Base-by-base conservation (phyloP, 345 rosid species). In the Cardamine resedifolia region DNA sequence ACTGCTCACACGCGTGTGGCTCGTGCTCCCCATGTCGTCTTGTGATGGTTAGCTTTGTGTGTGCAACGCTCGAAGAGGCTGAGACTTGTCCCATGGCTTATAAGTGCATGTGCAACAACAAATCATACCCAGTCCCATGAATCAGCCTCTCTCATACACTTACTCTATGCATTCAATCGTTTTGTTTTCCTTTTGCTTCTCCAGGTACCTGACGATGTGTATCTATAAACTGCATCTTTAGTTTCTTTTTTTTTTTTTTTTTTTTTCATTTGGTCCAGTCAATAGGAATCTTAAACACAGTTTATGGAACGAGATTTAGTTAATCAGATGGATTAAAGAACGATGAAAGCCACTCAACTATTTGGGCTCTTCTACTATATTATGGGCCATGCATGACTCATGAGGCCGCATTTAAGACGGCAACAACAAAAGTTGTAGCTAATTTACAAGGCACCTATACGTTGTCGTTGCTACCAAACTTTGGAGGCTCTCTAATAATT, bases 11-110 rank as follows among this genome's bases (percentile, higher is more conserved):
- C 64, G 98, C 97, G 11, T 92, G 97, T 58, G 98, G 98, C 20
- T 92, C 97, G 8, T 92, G 98, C 80, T 80, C 80, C 6, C 96
- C 99, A 7, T 95, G 97, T 58, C 81, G 89, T 60, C 86, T 95
- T 60, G 97, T 95, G 41, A 88, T 91, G 90, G 93, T 95, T 48
- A 91, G 97, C 87, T 90, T 88, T 59, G 89, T 88, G 16, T 91
- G 99, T 68, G 84, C 99, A 31, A 73, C 96, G 11, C 70, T 89
- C 6, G 86, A 86, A 72, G 97, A 91, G 77, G 97, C 97, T 5
- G 97, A 95, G 87, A 84, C 99, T 36, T 95, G 99, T 81, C 99
- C 97, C 8, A 85, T 95, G 84, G 89, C 96, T 73, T 91, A 95
- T 78, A 95, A 88, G 80, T 95, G 99, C 87, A 88, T 87, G 97